phyloP scores from a whole-genome alignment of 164 flowering plant genomes.

The Magnolia kwangsiensis region DNA sequence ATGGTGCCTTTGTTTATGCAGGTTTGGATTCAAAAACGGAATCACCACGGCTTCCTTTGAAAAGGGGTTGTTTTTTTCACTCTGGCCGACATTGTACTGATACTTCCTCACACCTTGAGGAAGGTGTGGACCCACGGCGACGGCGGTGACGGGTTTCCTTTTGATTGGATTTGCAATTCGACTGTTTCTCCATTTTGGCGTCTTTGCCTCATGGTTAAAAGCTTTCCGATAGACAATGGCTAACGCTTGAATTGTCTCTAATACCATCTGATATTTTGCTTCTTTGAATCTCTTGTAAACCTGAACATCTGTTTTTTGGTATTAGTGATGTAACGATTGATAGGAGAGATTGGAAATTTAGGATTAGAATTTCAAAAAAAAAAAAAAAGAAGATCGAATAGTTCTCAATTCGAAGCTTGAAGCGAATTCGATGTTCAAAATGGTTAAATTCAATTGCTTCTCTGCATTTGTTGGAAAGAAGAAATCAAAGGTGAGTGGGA shows the following conservation, averaged over 20 bases:
- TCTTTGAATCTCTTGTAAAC: neutral
- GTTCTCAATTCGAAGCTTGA: neutral
- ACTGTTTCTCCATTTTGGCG: constrained; percentile 33
- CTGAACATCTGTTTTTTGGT: neutral
- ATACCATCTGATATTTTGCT: neutral
- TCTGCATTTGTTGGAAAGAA: constrained; percentile 34
- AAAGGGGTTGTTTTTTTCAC: constrained; percentile 39
- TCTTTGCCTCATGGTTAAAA: constrained; percentile 21
- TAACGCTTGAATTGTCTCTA: constrained; percentile 26
- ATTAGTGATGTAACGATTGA: constrained; percentile 18
- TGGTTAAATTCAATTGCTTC: constrained; percentile 55
- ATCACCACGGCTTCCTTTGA: constrained; percentile 31
- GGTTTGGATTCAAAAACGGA: constrained; percentile 9
- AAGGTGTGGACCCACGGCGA: constrained; percentile 23
- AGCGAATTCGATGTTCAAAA: constrained; percentile 12
- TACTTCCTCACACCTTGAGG: constrained; percentile 23
- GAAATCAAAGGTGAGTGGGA: constrained; percentile 46
- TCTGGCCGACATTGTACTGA: constrained; percentile 63
- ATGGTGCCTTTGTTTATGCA: neutral
- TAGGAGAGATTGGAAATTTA: neutral
- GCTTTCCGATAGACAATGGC: constrained; percentile 75
- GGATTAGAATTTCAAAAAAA: constrained; percentile 2
- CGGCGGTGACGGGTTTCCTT: neutral
- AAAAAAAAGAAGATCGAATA: neutral
- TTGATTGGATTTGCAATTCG: neutral